Evolutionary conservation across 179 eudicot genomes (phyloP).

Genomic region (Camellia oleifera): DNA sequence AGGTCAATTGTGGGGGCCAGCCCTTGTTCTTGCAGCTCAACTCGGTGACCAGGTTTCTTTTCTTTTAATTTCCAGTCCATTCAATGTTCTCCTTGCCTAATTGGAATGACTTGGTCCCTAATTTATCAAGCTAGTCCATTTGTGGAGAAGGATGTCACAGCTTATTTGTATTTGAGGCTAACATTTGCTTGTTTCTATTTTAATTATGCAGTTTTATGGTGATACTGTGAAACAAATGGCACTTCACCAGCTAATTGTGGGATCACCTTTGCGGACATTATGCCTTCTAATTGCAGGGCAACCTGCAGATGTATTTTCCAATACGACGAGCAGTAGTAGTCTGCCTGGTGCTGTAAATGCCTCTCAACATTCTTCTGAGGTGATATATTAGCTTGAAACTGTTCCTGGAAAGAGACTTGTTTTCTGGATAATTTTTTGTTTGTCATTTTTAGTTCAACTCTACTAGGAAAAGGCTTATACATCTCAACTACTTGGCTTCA

Average conservation of each 20-base stretch:
- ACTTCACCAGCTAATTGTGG: constrained; percentile 62
- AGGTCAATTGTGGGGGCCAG: constrained; percentile 89
- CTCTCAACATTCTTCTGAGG: constrained; percentile 65
- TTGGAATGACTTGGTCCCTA: not conserved
- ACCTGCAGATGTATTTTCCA: constrained; percentile 76
- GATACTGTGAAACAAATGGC: constrained; percentile 94
- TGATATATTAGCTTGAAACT: constrained; percentile 17
- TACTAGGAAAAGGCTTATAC: not conserved
- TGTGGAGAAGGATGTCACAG: constrained; percentile 1
- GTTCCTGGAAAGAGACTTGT: not conserved
- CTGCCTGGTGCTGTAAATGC: constrained; percentile 39
- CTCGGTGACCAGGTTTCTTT: constrained; percentile 84
- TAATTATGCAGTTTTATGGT: constrained; percentile 61
- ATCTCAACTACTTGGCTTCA: not conserved
- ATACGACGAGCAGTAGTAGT: constrained; percentile 30
- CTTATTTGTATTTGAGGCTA: not conserved
- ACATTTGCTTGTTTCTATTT: not conserved
- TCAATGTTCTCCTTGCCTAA: not conserved
- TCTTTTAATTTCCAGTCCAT: not conserved
- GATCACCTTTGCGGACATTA: constrained; percentile 87
- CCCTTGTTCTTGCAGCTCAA: constrained; percentile 83
- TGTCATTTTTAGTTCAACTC: not conserved
- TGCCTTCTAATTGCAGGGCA: constrained; percentile 87
- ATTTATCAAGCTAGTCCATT: not conserved
- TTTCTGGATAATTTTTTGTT: not conserved